A percentile compares a stretch with the other conserved stretches of the same genome.
Conservation (phyloP, 1,284 basidiomycete species). For the Trametes hirsuta region DNA sequence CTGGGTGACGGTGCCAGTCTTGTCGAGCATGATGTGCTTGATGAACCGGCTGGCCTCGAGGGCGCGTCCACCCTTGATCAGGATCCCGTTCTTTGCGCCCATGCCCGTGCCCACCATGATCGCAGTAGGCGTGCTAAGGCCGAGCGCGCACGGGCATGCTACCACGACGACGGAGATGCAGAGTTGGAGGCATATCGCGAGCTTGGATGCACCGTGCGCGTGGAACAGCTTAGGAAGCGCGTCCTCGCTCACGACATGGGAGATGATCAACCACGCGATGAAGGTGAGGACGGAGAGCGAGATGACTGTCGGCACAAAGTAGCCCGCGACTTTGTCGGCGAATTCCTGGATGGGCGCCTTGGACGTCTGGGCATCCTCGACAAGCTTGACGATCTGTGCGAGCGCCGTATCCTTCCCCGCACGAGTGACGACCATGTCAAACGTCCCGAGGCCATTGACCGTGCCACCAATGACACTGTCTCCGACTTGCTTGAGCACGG, state of each 20-base stretch:
- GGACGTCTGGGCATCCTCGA: conserved; percentile 96
- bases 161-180: conserved; percentile 99
- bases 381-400: conserved; percentile 94
- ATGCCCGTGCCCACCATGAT: conserved; percentile 99
- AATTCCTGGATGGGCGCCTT: conserved; percentile 99
- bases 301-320: conserved; percentile 94
- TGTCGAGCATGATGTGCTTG: conserved; percentile 88
- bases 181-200: conserved; percentile 94
- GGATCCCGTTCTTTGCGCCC: conserved; percentile 94
- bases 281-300: conserved; percentile 85
- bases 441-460: conserved; percentile 93
- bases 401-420: conserved; percentile 97
- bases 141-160: conserved; percentile 97
- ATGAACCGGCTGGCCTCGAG: conserved; percentile 90
- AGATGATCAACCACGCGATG: conserved; percentile 81
- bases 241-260: conserved; percentile 61
- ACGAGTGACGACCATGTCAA: conserved; percentile 94
- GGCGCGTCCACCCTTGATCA: conserved; percentile 97
- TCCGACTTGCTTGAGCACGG: conserved; percentile 82
- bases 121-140: conserved; percentile 95
- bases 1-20: conserved; percentile 96
- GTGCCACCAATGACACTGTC: conserved; percentile 95
- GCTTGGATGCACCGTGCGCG: conserved; percentile 79
- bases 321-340: conserved; percentile 92
- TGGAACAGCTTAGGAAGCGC: conserved; percentile 85